These are phyloP conservation scores for Leishmania aethiopica DNA, from an alignment of 208 protist genomes.

Conservation along the genomic window DNA sequence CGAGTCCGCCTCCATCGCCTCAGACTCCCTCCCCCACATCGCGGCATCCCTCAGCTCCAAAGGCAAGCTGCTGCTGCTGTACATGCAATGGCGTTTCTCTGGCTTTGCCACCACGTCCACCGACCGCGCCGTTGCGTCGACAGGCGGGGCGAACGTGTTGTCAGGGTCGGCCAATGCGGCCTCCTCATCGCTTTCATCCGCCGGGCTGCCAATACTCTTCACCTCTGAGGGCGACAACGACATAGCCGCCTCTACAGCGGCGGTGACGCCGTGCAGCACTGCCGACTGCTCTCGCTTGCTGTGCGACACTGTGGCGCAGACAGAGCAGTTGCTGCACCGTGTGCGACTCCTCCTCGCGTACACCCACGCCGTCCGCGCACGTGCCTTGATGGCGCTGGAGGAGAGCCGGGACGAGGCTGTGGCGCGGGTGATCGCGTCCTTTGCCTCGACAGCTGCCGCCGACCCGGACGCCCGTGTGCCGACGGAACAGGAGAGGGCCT, in stretches of 20 bases:
- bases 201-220: constrained; percentile 22
- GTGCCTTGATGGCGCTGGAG: constrained; percentile 23
- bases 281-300: constrained; percentile 18
- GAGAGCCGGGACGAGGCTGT: constrained; percentile 17
- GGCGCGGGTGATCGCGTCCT: constrained; percentile 11
- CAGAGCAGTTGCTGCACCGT: constrained; percentile 27
- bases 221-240: constrained; percentile 16
- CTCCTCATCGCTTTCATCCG: not conserved
- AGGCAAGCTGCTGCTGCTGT: constrained; percentile 33
- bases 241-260: constrained; percentile 2
- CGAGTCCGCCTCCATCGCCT: not conserved
- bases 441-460: constrained; percentile 7
- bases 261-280: constrained; percentile 11
- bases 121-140: not conserved
- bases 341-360: constrained; percentile 26
- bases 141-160: not conserved
- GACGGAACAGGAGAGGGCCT: constrained; percentile 26
- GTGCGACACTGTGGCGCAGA: constrained; percentile 14
- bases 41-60: constrained; percentile 21
- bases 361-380: constrained; percentile 27
- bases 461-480: constrained; percentile 20
- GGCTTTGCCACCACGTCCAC: not conserved
- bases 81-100: constrained; percentile 32
- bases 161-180: not conserved
- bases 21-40: not conserved